Base-by-base conservation (phyloP, 257 asterid species). In the Lavandula angustifolia region DNA sequence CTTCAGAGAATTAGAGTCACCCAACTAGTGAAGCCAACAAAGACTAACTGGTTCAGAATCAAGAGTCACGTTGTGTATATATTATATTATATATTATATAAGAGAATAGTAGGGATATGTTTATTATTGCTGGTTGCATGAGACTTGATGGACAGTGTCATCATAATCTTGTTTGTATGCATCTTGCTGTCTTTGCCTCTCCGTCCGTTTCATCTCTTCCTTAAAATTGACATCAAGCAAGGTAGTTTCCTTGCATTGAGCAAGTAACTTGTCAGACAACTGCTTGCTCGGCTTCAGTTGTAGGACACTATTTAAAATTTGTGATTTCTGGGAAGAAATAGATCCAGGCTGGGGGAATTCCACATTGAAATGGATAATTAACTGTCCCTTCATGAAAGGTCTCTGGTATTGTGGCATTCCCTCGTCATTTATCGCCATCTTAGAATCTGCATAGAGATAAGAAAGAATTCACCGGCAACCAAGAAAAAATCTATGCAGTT, bases 351-450 rank as follows among this genome's bases (percentile, higher is more conserved):
- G 16, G 2, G 76, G 76, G 54, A 72, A 72, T 2, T 64, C 57
- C 42, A 72, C 76, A 22, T 57, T 57, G 68, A 72, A 58, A 66
- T 72, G 76, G 67, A 72, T 40, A 14, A 48, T 38, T 14, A 72
- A 72, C 38, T 50, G 56, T 10, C 76, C 76, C 60, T 65, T 72
- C 35, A 57, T 49, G 76, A 64, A 64, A 0, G 63, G 57, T 13
- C 57, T 64, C 33, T 72, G 55, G 63, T 65, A 58, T n/a, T 31
- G 56, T 6, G 76, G 76, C 76, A 72, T 64, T 14, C 76, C 76
- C 67, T 71, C 76, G 0, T 64, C 71, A 5, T 64, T 29, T 55
- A 71, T 64, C 3, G 55, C 54, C 61, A 55, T 71, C 4, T 17
- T 55, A 13, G 41, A 22, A 56, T 64, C 71, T 71, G 67, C 76